phyloP scores from a whole-genome alignment of 2,329 filamentous ascomycete species.

The Talaromyces funiculosus region DNA sequence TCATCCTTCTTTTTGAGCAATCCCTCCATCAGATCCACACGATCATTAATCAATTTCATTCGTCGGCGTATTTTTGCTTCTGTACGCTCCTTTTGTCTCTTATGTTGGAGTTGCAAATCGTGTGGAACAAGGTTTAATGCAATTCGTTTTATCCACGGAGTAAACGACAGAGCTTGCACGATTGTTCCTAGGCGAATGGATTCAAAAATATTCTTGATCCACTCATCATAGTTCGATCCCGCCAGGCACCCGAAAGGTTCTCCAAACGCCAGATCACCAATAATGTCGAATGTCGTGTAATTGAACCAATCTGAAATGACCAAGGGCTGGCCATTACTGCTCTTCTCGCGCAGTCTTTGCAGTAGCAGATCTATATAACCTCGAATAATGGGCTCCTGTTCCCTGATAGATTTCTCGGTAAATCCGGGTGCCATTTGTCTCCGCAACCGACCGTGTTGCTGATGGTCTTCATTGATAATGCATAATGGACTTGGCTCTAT shows the following conservation, averaged over 20 bases:
- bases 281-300: neutral
- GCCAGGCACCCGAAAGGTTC: neutral
- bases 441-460: neutral
- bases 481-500: neutral
- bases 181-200: neutral
- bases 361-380: neutral
- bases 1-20: neutral
- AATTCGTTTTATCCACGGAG: neutral
- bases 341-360: neutral
- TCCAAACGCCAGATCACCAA: neutral
- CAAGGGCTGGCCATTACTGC: neutral
- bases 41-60: neutral
- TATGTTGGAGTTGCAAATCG: neutral
- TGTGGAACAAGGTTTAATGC: neutral
- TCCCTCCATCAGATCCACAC: neutral
- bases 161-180: neutral
- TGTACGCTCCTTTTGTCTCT: neutral
- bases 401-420: neutral
- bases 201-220: neutral
- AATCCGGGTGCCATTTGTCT: neutral
- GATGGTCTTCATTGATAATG: neutral
- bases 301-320: neutral
- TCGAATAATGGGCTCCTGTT: neutral
- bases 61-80: neutral
- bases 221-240: neutral